Evolutionary conservation across 228 moss, liverwort and hornwort species (phyloP).

Genomic region (Sphagnum magellanicum): DNA sequence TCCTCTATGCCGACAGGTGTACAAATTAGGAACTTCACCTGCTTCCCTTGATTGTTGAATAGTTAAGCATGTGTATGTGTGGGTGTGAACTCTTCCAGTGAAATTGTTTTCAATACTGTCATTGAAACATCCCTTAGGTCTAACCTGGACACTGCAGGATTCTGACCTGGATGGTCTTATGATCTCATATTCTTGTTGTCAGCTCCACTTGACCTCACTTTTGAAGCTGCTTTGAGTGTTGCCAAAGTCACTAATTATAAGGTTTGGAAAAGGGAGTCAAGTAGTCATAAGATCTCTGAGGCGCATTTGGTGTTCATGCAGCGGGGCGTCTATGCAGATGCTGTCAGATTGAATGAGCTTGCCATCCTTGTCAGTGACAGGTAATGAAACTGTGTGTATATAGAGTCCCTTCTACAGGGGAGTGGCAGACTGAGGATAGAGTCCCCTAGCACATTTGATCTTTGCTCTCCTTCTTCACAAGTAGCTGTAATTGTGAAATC

Average conservation of each 20-base stretch:
- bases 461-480: background rate
- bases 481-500: background rate
- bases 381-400: slow-evolving; percentile 13
- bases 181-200: background rate
- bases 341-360: slow-evolving; percentile 60
- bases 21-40: background rate
- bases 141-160: no score
- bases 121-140: no score
- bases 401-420: background rate
- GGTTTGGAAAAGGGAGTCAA: no score
- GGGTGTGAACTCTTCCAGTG: background rate
- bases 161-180: no score
- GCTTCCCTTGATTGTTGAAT: background rate
- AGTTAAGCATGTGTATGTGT: background rate
- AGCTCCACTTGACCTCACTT: background rate
- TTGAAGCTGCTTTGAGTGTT: no score
- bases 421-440: background rate
- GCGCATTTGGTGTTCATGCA: slow-evolving; percentile 8
- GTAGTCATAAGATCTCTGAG: no score
- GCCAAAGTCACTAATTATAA: no score
- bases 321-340: slow-evolving; percentile 55
- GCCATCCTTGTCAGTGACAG: slow-evolving; percentile 51
- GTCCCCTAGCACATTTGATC: background rate
- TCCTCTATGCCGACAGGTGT: slow-evolving; percentile 83
- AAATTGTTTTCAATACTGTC: no score